phyloP scores from a whole-genome alignment of 1,139 yeast genomes.

The Candida pseudoviswanathii region DNA sequence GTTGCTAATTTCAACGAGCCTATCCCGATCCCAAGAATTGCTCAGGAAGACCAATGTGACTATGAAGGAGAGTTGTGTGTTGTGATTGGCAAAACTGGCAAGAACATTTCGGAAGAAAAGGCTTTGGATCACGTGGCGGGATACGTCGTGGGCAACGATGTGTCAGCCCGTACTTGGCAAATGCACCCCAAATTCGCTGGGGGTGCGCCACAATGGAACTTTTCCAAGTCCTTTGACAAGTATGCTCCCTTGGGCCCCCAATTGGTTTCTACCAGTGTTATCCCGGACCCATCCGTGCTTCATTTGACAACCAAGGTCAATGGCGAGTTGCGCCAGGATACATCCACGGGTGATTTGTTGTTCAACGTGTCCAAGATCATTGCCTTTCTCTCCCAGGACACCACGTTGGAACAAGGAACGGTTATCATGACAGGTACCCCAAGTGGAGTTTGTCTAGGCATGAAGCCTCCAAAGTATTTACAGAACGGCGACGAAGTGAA shows the following conservation, averaged over 20 bases:
- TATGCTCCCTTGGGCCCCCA: conserved; percentile 59
- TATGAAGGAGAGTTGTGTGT: conserved; percentile 58
- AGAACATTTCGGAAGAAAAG: conserved; percentile 40
- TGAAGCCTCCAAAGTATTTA: conserved; percentile 43
- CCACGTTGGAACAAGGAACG: conserved; percentile 52
- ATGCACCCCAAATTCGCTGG: conserved; percentile 23
- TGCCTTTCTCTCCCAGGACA: conserved; percentile 52
- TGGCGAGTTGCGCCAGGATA: conserved; percentile 32
- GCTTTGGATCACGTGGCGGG: conserved; percentile 54
- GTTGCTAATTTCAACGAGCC: conserved; percentile 39
- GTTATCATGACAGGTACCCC: conserved; percentile 57
- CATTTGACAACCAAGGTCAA: conserved; percentile 40
- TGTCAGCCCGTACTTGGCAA: conserved; percentile 58
- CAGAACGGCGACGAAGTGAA: conserved; percentile 48
- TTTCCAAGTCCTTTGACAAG: conserved; percentile 57
- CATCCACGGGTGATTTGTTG: conserved; percentile 49
- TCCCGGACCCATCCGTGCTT: conserved; percentile 36
- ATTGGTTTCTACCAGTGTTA: conserved; percentile 38
- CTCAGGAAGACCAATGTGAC: conserved; percentile 42
- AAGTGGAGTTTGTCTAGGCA: conserved; percentile 52
- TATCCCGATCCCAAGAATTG: conserved; percentile 45
- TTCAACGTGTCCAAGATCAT: conserved; percentile 48
- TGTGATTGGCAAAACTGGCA: conserved; percentile 52
- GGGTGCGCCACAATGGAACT: conserved; percentile 54
- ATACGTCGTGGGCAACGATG: conserved; percentile 55